Base-by-base conservation (phyloP, 495 filamentous ascomycete species). In the Cudoniella acicularis region DNA sequence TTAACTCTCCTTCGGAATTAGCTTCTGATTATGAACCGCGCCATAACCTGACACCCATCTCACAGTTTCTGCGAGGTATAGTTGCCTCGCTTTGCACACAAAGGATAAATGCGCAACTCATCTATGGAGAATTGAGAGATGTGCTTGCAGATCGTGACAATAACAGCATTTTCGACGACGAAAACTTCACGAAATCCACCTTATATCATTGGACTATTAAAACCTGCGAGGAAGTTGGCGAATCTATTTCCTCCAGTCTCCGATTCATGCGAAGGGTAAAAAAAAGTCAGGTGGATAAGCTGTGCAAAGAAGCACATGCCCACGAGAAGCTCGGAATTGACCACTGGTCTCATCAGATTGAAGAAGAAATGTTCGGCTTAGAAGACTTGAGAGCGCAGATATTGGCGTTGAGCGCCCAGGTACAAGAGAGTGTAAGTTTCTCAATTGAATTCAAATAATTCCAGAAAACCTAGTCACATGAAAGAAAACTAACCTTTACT, bases 361-460 rank as follows among this genome's bases (percentile, higher is more conserved):
- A 49, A 17, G 45, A 49, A 20, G 45, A 49, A 20, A 49, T 49
- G 10, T 21, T 49, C 20, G 18, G 9, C 9, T 20, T 49, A 17
- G 45, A 49, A 49, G 45, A 49, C 20, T 9, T 49, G 45, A 13
- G 18, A 17, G 45, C 10, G 45, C 10, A 49, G 18, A 49, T 49
- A 6, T 9, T 49, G 10, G 45, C 11, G 9, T 49, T 49, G 45
- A 49, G 45, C 9, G 45, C 20, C 9, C 10, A 20, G 20, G 20
- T 49, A 49, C 45, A 49, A 21, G 45, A 49, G 20, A 49, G 20
- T 49, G 45, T 49, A 49, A 21, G 45, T 49, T 16, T 49, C 10
- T 13, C 45, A 49, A 6, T 11, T n/a, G n/a, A n/a, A n/a, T n/a
- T n/a, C n/a, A n/a, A n/a, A n/a, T n/a, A n/a, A n/a, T n/a, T n/a